Conservation (phyloP, 257 asterid genomes). For the Echium plantagineum region DNA sequence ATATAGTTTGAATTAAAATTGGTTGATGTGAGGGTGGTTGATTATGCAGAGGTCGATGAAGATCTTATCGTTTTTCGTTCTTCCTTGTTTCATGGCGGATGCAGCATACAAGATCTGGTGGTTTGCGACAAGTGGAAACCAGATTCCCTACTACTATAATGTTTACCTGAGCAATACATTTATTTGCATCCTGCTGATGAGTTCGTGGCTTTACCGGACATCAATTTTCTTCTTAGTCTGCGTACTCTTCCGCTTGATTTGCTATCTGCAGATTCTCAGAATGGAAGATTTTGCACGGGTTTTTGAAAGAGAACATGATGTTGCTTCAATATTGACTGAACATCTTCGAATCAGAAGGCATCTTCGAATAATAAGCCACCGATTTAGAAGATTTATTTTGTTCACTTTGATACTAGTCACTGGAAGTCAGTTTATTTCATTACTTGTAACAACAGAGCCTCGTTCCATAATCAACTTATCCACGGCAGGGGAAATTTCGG, state of each 20-base stretch:
- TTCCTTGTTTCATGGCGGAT: conserved; percentile 66
- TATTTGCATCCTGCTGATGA: conserved; percentile 49
- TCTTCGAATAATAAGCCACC: conserved; percentile 80
- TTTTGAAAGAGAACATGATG: conserved; percentile 58
- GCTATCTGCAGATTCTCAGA: conserved; percentile 66
- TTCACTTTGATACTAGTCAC: conserved; percentile 61
- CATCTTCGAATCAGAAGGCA: conserved; percentile 81
- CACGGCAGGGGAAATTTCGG: conserved; percentile 85
- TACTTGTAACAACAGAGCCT: conserved; percentile 51
- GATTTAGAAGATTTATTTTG: conserved; percentile 69
- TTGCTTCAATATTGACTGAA: conserved; percentile 50
- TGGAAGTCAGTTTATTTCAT: conserved; percentile 58
- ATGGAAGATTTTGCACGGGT: conserved; percentile 74
- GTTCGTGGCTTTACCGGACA: conserved; percentile 79
- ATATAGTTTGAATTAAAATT: too few relatives aligned
- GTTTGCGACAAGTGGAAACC: conserved; percentile 76
- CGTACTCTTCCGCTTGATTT: conserved; percentile 70
- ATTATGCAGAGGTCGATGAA: conserved; percentile 70
- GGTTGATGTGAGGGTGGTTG: not conserved
- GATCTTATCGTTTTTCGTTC: conserved; percentile 68
- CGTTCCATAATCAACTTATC: conserved; percentile 32
- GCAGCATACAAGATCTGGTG: conserved; percentile 85
- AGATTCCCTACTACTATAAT: conserved; percentile 72
- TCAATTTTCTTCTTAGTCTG: conserved; percentile 80
- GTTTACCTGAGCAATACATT: conserved; percentile 39